Evolutionary conservation across 768 basidiomycete species (phyloP), one percentile per base, ranked within the genome.

Genomic region (Candolleomyces eurysporus): DNA sequence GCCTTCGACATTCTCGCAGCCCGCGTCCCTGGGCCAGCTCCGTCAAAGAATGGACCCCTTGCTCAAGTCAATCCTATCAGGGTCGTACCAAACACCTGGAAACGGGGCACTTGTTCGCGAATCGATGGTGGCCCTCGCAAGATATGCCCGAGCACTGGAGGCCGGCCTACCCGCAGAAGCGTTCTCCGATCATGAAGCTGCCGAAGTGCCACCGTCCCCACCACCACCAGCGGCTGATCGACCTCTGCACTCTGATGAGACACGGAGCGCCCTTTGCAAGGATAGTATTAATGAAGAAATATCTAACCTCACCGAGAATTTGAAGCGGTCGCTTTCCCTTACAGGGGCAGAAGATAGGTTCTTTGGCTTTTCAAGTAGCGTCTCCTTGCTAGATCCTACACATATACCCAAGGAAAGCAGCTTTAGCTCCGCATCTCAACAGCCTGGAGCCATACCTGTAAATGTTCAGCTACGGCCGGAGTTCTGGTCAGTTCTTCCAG

Each of bases 401-500:
- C n/a, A 31, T 32, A 30, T 26, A 14, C 21, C 11, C 50, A 26
- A 30, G n/a, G 48, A 22, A 31, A 8, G 8, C 22, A 8, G 36
- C 8, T 36, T 11, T 8, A 6, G 26, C 48, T 9, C 45, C 7
- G 31, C 5, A 26, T 7, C 19, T 50, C 16, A 13, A 31, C 16
- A 7, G 31, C 7, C 4, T 26, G 21, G 45, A 36, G 21, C 45
- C 14, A n/a, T n/a, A 63, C 65, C 22, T 64, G 58, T 58, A 77
- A 73, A 46, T 17, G 45, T 21, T 8, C 49, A 22, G 46, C 17
- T 21, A 60, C 76, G 83, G 32, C 69, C 73, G 4, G 79, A 84
- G 59, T 83, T 80, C 63, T 87, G 84, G 86, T 68, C 72, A 3
- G 63, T 72, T 48, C 81, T 79, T 49, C 70, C 77, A 10, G 84